Evolutionary conservation across 148 eudicot genomes (phyloP).

Genomic region (Vaccinium vitisidaea): DNA sequence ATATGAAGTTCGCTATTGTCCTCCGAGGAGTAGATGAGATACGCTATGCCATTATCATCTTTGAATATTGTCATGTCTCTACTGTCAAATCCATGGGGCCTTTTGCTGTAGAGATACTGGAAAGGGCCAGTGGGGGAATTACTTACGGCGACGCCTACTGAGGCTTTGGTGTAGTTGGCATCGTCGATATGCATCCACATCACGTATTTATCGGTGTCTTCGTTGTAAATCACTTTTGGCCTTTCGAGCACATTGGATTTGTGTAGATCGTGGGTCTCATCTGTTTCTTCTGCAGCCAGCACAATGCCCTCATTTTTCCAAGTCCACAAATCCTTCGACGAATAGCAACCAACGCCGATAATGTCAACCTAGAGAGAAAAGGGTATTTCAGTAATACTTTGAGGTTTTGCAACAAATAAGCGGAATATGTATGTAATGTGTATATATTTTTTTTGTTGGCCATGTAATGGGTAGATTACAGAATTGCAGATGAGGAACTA

Average conservation of each 20-base stretch:
- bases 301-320: conserved; percentile 97
- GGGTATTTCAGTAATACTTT: background rate
- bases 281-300: conserved; percentile 67
- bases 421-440: background rate
- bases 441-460: background rate
- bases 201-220: conserved; percentile 66
- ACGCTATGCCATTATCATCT: conserved; percentile 81
- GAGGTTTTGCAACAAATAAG: conserved; percentile 1
- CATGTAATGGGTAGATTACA: background rate
- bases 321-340: conserved; percentile 93
- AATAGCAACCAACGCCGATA: conserved; percentile 96
- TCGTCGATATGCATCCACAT: conserved; percentile 99
- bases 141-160: conserved; percentile 73
- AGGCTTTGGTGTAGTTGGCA: conserved; percentile 87
- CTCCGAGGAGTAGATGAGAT: conserved; percentile 82
- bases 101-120: conserved; percentile 72
- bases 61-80: conserved; percentile 92
- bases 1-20: conserved; percentile 94
- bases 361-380: conserved; percentile 65
- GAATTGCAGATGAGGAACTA: background rate
- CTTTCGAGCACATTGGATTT: conserved; percentile 88
- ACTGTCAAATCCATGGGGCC: conserved; percentile 85
- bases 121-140: conserved; percentile 82
- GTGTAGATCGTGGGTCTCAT: conserved; percentile 89
- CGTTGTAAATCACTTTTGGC: conserved; percentile 87